Conservation (phyloP, 2,329 filamentous ascomycete genomes). For the Penicillium occitanis region DNA sequence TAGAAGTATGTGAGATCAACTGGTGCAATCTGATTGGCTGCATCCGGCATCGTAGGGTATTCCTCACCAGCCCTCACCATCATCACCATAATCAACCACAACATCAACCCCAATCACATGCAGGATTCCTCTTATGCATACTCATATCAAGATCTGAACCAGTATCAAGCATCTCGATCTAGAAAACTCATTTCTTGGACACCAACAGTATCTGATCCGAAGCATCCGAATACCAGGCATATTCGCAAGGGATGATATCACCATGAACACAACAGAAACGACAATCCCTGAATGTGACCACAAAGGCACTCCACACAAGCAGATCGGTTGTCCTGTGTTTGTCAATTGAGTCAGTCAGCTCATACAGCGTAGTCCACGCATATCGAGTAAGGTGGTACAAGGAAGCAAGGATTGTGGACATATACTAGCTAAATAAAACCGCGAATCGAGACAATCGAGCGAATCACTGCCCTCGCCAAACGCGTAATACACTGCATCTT, state of each 20-base stretch:
- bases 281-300: not conserved
- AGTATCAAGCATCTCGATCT: not conserved
- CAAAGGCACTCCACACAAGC: not conserved
- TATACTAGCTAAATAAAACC: not conserved
- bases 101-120: not conserved
- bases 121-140: not conserved
- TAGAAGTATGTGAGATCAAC: not conserved
- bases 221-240: not conserved
- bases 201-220: not conserved
- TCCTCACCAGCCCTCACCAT: not conserved
- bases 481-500: not conserved
- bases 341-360: not conserved
- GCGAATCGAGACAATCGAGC: constrained; percentile 5
- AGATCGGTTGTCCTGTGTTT: not conserved
- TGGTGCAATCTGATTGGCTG: not conserved
- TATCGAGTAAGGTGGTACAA: not conserved
- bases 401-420: not conserved
- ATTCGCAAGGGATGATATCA: constrained; percentile 6
- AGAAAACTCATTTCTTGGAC: not conserved
- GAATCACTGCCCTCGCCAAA: not conserved
- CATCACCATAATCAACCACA: not conserved
- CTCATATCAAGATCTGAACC: not conserved
- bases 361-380: not conserved
- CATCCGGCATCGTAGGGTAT: not conserved
- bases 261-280: not conserved